Evolutionary conservation across 441 rosid species (phyloP), one percentile per base, ranked within the genome.

Genomic region (Pelargonium australe): DNA sequence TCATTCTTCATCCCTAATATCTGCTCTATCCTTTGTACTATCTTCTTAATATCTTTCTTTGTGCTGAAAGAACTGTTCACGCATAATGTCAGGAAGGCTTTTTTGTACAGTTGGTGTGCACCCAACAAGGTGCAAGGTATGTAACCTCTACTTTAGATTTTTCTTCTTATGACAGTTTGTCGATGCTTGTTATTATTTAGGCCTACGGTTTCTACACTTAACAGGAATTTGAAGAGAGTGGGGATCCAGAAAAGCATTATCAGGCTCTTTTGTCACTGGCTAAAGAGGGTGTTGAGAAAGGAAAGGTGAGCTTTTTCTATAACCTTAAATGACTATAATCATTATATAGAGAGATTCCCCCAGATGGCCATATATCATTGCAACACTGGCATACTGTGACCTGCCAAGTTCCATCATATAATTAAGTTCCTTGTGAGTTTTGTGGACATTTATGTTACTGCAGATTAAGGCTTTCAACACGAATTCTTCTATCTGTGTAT

Each of bases 91-190:
- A 94, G 97, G 92, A 25, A 86, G 99, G 84, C 86, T 91, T 67
- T 94, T 88, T 64, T 91, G 97, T 66, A 91, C 99, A 0, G 96
- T 94, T 44, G 99, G 99, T 0, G 97, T 91, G 67, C 99, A 94
- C 80, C 99, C 96, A 5, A 94, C 97, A 16, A 86, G 97, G 78
- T 91, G 99, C 86, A 88, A 79, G 85, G 98, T 89, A 6, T 58
- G 67, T 60, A 41, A 44, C 55, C 44, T 1, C 69, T 75, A 64
- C 67, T 53, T 31, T 62, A 43, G 37, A 43, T 20, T 31, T 49
- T 70, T 49, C 64, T 60, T 53, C 12, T 69, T 45, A 62, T 23
- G 68, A 34, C 43, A 64, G 31, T 70, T 70, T 1, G 16, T 7
- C 17, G 13, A 17, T n/a, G 58, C 17, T 51, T 51, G 58, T 20